These are phyloP conservation scores for Yamadazyma insecticola DNA, from an alignment of 805 yeast species.

Conservation along the genomic window DNA sequence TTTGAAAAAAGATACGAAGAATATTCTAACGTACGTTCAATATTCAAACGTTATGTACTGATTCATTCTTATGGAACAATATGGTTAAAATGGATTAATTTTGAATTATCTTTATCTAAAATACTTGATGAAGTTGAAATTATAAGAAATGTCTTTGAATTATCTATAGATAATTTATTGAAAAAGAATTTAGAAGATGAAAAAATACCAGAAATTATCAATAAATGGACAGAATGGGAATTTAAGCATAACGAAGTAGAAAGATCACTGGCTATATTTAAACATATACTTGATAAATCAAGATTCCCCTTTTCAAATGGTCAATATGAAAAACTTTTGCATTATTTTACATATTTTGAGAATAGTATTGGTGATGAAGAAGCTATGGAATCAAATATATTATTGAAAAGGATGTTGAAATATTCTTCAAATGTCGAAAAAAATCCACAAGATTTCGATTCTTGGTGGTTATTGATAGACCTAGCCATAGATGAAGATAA, in stretches of 20 bases:
- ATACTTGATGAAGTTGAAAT: conserved; percentile 39
- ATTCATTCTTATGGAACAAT: conserved; percentile 34
- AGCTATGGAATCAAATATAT: conserved; percentile 39
- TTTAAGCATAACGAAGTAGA: conserved; percentile 53
- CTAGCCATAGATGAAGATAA: conserved; percentile 41
- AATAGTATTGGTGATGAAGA: conserved; percentile 56
- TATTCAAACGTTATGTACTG: conserved; percentile 53
- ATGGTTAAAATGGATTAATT: conserved; percentile 74
- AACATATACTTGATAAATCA: conserved; percentile 39
- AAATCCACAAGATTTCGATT: conserved; percentile 59
- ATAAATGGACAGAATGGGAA: conserved; percentile 72
- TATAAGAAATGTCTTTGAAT: conserved; percentile 61
- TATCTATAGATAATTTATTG: conserved; percentile 55
- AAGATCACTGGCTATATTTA: conserved; percentile 56
- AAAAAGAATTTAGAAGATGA: conserved; percentile 14
- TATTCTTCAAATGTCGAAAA: conserved; percentile 47
- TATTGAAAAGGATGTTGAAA: conserved; percentile 48
- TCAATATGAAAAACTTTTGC: conserved; percentile 31
- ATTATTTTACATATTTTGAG: conserved; percentile 51
- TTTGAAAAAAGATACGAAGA: conserved; percentile 69
- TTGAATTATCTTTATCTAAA: conserved; percentile 45
- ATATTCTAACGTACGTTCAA: conserved; percentile 47
- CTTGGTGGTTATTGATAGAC: conserved; percentile 77
- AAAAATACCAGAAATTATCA: conserved; percentile 32
- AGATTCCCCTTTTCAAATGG: conserved; percentile 22